Evolutionary conservation across 768 basidiomycete species (phyloP), one percentile per base, ranked within the genome.

Genomic region (Tylopilus intermedius): DNA sequence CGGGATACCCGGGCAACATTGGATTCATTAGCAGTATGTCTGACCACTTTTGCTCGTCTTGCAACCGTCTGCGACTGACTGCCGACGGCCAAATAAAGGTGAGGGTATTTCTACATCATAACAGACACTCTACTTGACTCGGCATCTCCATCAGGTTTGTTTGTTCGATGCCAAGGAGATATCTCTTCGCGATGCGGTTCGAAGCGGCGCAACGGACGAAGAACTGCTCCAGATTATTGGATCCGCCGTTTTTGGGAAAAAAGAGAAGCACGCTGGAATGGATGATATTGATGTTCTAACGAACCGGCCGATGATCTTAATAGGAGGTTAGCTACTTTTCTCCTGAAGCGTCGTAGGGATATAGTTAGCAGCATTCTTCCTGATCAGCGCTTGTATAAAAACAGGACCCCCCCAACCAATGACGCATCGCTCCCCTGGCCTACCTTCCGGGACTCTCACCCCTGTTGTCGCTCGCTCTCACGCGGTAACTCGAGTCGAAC

Each of bases 1-100:
- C 86, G 0, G 86, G 84, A 5, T 80, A 84, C 63, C 58, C 55
- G 54, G 91, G 90, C 22, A 80, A 74, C 64, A 79, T 85, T 67
- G 91, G 85, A n/a, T 91, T 94, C 70, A 94, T 94, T 63, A 90
- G 83, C 63, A 90, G 87, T 73, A 92, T 92, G 91, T 93, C 90
- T 15, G 90, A 94, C 68, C 91, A 93, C 69, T 92, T 94, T 62
- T 94, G 91, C 68, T 78, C 81, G 1, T 83, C 84, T 1, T 94
- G 91, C 72, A 92, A 90, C 61, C 79, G 91, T 51, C 73, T 94
- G 46, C 77, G 92, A 39, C 74, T 94, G 43, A 93, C 89, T n/a
- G 87, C 90, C 11, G 91, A 94, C 60, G 91, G 93, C 6, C 82
- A 93, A 64, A 88, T 94, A 59, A 94, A 94, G 78, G 90, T 80